A percentile compares a stretch with the other conserved stretches of the same genome.
Conservation (phyloP, 2,329 filamentous ascomycete genomes). For the Fusarium mangiferae region DNA sequence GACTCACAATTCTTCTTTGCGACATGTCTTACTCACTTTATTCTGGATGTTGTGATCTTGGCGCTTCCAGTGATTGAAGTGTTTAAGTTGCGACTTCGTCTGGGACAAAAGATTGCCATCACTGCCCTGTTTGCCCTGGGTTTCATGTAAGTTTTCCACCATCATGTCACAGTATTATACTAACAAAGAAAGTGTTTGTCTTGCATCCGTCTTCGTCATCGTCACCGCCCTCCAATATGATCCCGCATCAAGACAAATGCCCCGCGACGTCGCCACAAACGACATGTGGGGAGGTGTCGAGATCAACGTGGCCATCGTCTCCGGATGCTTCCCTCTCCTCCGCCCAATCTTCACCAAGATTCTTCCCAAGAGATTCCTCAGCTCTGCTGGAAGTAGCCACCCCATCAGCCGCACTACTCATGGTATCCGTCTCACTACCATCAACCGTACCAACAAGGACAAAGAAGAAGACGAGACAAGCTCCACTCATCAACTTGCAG, state of each 20-base stretch:
- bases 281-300: constrained; percentile 37
- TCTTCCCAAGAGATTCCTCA: constrained; percentile 37
- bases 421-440: constrained; percentile 29
- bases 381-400: constrained; percentile 35
- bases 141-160: constrained; percentile 34
- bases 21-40: constrained; percentile 46
- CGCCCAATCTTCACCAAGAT: constrained; percentile 38
- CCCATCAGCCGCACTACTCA: constrained; percentile 32
- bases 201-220: constrained; percentile 33
- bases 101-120: constrained; percentile 45
- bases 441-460: constrained; percentile 35
- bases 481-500: constrained; percentile 38
- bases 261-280: constrained; percentile 27
- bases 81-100: constrained; percentile 42
- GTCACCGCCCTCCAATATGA: constrained; percentile 29
- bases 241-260: constrained; percentile 33
- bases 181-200: constrained; percentile 25
- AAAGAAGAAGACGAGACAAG: constrained; percentile 37
- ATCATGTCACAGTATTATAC: neutral
- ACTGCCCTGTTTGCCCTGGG: constrained; percentile 45
- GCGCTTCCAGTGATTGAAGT: constrained; percentile 47
- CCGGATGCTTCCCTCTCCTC: constrained; percentile 39
- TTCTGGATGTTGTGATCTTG: constrained; percentile 49
- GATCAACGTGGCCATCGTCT: constrained; percentile 39
- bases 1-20: constrained; percentile 48